Evolutionary conservation across 164 flowering plant genomes (phyloP).

Genomic region (Stephania japonica): DNA sequence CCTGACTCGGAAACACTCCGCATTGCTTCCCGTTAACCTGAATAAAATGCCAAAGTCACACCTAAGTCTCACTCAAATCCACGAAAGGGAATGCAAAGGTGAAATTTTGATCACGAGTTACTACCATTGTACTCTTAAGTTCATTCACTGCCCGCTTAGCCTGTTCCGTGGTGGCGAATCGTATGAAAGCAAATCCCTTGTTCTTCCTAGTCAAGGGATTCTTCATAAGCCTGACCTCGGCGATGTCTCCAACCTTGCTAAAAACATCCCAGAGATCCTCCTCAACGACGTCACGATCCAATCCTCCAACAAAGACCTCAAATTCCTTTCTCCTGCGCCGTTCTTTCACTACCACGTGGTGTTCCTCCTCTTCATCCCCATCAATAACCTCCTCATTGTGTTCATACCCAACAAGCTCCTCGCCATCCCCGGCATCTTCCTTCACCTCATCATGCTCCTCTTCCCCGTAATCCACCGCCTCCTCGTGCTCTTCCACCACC

Average conservation of each 20-base stretch:
- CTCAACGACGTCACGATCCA: constrained; percentile 28
- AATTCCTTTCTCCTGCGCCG: constrained; percentile 30
- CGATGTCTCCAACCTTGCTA: constrained; percentile 27
- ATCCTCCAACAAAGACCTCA: constrained; percentile 34
- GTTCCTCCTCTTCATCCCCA: constrained; percentile 26
- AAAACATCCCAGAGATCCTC: constrained; percentile 32
- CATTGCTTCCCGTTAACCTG: constrained; percentile 29
- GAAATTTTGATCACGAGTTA: neutral
- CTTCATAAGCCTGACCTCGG: constrained; percentile 31
- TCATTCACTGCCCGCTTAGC: constrained; percentile 32
- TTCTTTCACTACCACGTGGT: constrained; percentile 27
- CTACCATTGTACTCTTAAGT: constrained; percentile 29
- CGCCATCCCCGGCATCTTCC: constrained; percentile 19
- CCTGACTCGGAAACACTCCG: constrained; percentile 28
- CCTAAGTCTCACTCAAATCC: neutral
- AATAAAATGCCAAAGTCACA: neutral
- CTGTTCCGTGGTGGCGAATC: constrained; percentile 30
- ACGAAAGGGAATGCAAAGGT: neutral
- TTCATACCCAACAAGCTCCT: constrained; percentile 12
- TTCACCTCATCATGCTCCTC: constrained; percentile 11
- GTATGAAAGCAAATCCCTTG: constrained; percentile 37
- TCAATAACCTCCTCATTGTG: constrained; percentile 7
- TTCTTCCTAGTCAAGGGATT: constrained; percentile 27
- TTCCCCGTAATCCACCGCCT: constrained; percentile 9
- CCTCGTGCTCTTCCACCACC: constrained; percentile 11